Evolutionary conservation across 2,329 filamentous ascomycete species (phyloP).

Genomic region (Dichotomopilus funicola): DNA sequence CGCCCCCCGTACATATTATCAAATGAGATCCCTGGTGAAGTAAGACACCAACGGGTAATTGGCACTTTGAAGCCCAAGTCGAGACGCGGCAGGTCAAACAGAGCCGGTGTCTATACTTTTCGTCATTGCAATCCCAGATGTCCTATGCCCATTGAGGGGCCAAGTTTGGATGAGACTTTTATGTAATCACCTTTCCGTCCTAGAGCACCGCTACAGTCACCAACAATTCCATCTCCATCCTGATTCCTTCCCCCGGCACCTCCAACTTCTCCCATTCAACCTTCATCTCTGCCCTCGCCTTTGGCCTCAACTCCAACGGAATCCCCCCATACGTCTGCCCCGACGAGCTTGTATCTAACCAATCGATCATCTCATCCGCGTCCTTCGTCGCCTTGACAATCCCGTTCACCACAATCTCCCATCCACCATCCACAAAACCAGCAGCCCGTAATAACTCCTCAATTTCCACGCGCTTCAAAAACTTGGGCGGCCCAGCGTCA

Average conservation of each 20-base stretch:
- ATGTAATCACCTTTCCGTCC: too few species aligned
- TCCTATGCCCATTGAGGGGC: too few species aligned
- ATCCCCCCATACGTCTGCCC: constrained; percentile 4
- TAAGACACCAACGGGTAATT: too few species aligned
- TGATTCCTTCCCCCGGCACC: not conserved
- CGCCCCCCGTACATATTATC: too few species aligned
- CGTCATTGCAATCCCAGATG: too few species aligned
- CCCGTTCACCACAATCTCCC: not conserved
- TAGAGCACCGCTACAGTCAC: not conserved
- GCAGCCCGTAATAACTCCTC: not conserved
- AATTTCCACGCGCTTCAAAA: not conserved
- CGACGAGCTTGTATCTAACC: constrained; percentile 5
- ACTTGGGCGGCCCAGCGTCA: not conserved
- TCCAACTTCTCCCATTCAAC: not conserved
- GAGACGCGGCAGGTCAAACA: too few species aligned
- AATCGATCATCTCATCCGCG: constrained; percentile 2
- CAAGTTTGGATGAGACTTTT: too few species aligned
- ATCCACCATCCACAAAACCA: not conserved
- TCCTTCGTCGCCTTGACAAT: not conserved
- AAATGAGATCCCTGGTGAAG: too few species aligned
- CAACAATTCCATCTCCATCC: constrained; percentile 6
- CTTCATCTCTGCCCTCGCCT: constrained; percentile 3
- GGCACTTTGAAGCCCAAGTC: too few species aligned
- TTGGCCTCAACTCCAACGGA: not conserved
- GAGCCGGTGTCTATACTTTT: too few species aligned